Percentiles rank a stretch among this genome's conserved stretches.
These are phyloP conservation scores for Gentiana macrophylla DNA, from an alignment of 257 asterid genomes.

Conservation along the genomic window DNA sequence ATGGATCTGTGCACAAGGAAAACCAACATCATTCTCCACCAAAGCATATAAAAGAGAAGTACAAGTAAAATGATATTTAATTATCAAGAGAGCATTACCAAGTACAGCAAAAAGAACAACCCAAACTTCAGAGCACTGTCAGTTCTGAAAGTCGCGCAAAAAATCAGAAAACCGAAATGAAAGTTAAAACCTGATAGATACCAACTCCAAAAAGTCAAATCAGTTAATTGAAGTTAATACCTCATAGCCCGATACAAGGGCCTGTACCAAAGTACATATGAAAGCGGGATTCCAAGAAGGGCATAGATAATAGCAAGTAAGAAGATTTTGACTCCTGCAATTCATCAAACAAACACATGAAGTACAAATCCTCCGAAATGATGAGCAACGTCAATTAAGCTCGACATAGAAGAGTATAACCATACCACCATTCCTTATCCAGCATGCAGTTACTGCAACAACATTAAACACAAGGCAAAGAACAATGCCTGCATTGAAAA, in stretches of 20 bases:
- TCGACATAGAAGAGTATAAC: slow-evolving; percentile 6
- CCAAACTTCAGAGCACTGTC: slow-evolving; percentile 94
- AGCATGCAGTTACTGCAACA: slow-evolving; percentile 68
- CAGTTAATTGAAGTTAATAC: slow-evolving; percentile 24
- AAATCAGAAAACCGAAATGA: not conserved
- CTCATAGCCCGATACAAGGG: slow-evolving; percentile 93
- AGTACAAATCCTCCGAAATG: slow-evolving; percentile 3
- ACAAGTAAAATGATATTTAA: too few relatives aligned
- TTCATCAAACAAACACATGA: slow-evolving; percentile 18
- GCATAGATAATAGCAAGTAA: slow-evolving; percentile 85
- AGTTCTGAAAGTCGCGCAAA: slow-evolving; percentile 42
- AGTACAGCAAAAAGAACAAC: slow-evolving; percentile 82
- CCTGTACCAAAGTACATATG: slow-evolving; percentile 91
- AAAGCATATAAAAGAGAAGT: too few relatives aligned
- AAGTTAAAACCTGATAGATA: slow-evolving; percentile 1
- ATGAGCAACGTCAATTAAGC: not conserved
- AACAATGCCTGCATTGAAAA: slow-evolving; percentile 58
- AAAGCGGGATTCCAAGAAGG: slow-evolving; percentile 71
- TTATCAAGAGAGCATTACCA: slow-evolving; percentile 31
- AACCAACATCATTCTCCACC: too few relatives aligned
- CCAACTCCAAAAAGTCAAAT: not conserved
- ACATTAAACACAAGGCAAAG: slow-evolving; percentile 87
- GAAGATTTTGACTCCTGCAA: slow-evolving; percentile 79
- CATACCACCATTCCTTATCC: slow-evolving; percentile 94
- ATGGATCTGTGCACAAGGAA: slow-evolving; percentile 37